These are phyloP conservation scores for Quaeritorhiza haematococci DNA, from an alignment of 371 early-diverging fungal species.

Conservation along the genomic window DNA sequence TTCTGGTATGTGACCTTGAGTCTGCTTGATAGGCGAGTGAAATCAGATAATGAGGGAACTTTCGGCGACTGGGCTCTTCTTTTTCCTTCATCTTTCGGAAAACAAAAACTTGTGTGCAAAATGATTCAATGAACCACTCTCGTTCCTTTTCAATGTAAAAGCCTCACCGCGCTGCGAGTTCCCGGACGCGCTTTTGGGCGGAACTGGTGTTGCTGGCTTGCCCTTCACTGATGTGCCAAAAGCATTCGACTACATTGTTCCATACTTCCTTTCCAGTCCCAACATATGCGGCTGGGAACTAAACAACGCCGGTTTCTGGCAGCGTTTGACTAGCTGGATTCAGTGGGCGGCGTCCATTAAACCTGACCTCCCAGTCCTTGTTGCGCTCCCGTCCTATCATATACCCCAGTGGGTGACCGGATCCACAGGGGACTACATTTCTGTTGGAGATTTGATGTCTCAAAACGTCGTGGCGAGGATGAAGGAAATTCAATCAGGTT, in stretches of 20 bases:
- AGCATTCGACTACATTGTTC: conserved; percentile 21
- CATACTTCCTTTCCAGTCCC: conserved; percentile 18
- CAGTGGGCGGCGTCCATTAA: not conserved
- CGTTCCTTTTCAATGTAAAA: not conserved
- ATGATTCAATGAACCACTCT: not conserved
- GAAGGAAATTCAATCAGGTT: not conserved
- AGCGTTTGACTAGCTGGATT: conserved; percentile 14
- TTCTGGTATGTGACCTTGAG: conserved; percentile 14
- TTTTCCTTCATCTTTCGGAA: not conserved
- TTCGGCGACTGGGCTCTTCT: no score
- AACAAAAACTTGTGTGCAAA: not conserved
- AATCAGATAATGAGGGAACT: no score
- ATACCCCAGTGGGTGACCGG: conserved; percentile 15
- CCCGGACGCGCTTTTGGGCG: conserved; percentile 18
- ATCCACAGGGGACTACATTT: conserved; percentile 22
- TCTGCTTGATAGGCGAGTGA: no score
- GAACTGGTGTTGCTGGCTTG: not conserved
- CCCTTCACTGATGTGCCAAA: no score
- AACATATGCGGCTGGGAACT: conserved; percentile 22
- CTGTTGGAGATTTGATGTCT: conserved; percentile 5
- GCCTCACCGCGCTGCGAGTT: conserved; percentile 22
- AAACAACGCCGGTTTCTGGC: conserved; percentile 24
- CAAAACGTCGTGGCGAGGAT: conserved; percentile 9
- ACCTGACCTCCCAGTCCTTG: conserved; percentile 7
- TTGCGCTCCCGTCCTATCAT: conserved; percentile 19